phyloP scores from a whole-genome alignment of 495 filamentous ascomycete genomes.

The Penicillium argentinense region DNA sequence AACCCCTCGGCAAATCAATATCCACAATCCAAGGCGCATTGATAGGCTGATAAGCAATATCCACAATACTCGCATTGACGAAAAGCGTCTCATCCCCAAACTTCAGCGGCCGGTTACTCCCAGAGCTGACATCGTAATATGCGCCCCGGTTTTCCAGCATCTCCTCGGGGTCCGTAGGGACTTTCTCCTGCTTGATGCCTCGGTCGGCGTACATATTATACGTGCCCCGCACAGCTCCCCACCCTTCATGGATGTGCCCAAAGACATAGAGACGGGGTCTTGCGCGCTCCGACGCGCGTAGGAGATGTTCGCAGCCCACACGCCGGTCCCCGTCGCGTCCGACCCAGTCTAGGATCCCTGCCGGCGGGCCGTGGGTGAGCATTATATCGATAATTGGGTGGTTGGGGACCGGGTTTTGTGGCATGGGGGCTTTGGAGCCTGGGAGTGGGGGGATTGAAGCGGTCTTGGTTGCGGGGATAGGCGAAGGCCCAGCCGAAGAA shows the following conservation, averaged over 20 bases:
- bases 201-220: constrained; percentile 43
- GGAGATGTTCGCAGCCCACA: constrained; percentile 51
- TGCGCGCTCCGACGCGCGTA: constrained; percentile 41
- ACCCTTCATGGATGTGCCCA: constrained; percentile 68
- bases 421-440: constrained; percentile 13
- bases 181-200: constrained; percentile 22
- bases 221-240: constrained; percentile 61
- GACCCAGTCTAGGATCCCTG: constrained; percentile 54
- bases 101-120: constrained; percentile 31
- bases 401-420: constrained; percentile 48
- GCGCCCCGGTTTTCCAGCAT: constrained; percentile 43
- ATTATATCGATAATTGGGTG: constrained; percentile 59
- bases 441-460: constrained; percentile 47
- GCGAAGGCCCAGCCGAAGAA: constrained; percentile 61
- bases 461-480: constrained; percentile 54
- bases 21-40: constrained; percentile 67
- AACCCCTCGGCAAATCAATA: constrained; percentile 49
- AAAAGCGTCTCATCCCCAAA: constrained; percentile 64
- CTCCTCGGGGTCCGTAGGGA: constrained; percentile 36
- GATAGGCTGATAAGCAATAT: constrained; percentile 43
- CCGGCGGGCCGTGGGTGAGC: constrained; percentile 74
- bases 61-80: constrained; percentile 69
- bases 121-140: constrained; percentile 42
- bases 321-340: constrained; percentile 18
- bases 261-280: constrained; percentile 57